Base-by-base conservation (phyloP, 1,139 yeast species). In the Magnusiomyces paraingens region DNA sequence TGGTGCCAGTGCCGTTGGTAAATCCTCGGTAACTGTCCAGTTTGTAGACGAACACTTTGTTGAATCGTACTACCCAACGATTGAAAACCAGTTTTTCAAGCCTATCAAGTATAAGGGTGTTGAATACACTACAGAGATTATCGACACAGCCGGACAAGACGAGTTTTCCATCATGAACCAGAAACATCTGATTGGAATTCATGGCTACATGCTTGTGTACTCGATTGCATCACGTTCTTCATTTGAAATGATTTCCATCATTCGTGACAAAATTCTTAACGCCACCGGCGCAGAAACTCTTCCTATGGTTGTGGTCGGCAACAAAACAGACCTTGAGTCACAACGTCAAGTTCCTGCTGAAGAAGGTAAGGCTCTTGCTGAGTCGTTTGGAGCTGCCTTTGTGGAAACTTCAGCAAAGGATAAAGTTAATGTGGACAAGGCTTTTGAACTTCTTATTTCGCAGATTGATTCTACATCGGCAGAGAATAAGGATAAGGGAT, bases 71-170 rank as follows among this genome's bases (percentile, higher is more conserved):
- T 90, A 89, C 67, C 97, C 97, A 32, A 90, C 97, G 3, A 88
- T 89, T 59, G 96, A 89, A 68, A 90, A 89, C 72, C 94, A 89
- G 70, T 88, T 87, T 71, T 79, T 84, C 64, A 88, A 87, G 68
- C 76, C 79, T 45, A 78, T 90, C 65, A 78, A 75, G 58, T 81
- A 84, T 69, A 82, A 84, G 61, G 87, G 86, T 59, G 84, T 83
- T 63, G 88, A 85, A 55, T 89, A 86, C 66, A 86, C 86, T 55
- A 81, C 93, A 32, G 96, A 90, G 67, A 86, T 90, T 57, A 75
- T 90, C 60, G 97, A 90, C 66, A 90, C 97, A 0, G 96, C 96
- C 0, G 97, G 97, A n/a, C 73, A 74, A 73, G 96, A 90, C 69
- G 96, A 90, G 73, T 87, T 84, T 67, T 82, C 89, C 57, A 83